A percentile compares a stretch with the other conserved stretches of the same genome.
phyloP scores from a whole-genome alignment of 2,329 filamentous ascomycete genomes.

The Gliomastix tumulicola region DNA sequence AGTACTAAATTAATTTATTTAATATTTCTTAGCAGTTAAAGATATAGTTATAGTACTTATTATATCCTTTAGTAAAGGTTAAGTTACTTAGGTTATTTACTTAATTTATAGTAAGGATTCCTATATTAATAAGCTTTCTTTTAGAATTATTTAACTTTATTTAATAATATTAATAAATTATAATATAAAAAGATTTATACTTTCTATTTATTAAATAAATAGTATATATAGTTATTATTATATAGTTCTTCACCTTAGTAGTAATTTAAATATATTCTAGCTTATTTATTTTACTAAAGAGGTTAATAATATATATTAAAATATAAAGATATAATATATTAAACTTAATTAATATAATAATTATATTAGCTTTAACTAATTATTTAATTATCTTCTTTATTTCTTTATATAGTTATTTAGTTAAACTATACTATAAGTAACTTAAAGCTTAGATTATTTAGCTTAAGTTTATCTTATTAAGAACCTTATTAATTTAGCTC shows the following conservation, averaged over 20 bases:
- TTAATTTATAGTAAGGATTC: too few species aligned
- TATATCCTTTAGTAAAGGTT: not conserved
- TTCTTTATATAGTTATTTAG: not conserved
- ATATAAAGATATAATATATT: not conserved
- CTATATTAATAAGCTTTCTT: not conserved
- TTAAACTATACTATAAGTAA: not conserved
- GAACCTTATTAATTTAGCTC: not conserved
- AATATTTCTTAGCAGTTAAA: not conserved
- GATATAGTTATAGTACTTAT: not conserved
- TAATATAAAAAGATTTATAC: not conserved
- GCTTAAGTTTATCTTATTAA: not conserved
- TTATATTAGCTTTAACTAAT: not conserved
- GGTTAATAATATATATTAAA: not conserved
- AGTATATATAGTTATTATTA: not conserved
- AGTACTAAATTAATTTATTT: not conserved
- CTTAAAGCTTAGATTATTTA: not conserved
- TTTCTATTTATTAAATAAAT: not conserved
- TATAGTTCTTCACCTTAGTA: not conserved
- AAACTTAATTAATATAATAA: not conserved
- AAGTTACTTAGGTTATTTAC: too few species aligned
- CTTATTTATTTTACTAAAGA: not conserved
- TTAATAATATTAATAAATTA: not conserved
- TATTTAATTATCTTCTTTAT: not conserved
- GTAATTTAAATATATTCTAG: not conserved
- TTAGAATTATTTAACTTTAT: not conserved